Conservation (phyloP, 441 rosid species). For the Aquilaria agallochum region DNA sequence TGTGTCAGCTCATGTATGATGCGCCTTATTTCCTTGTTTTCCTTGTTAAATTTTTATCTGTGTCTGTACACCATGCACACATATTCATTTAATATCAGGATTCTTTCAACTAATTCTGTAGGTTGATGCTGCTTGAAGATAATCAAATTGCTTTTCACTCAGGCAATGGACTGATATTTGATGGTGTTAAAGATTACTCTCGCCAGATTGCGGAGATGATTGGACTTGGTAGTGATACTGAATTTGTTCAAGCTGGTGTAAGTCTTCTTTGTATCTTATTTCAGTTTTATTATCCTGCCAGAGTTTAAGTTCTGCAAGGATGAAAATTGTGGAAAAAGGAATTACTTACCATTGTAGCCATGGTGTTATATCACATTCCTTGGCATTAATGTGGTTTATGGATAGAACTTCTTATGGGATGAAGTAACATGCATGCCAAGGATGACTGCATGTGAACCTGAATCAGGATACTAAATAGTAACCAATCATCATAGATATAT, state of each 20-base stretch:
- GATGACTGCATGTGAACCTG: no score
- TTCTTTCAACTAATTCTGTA: conserved; percentile 13
- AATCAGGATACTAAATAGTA: no score
- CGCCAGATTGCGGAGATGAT: conserved; percentile 96
- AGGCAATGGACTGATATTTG: conserved; percentile 79
- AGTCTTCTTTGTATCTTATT: conserved; percentile 28
- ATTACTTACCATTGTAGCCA: neutral
- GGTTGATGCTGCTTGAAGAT: conserved; percentile 97
- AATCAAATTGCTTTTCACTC: conserved; percentile 98
- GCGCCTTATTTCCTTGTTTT: neutral
- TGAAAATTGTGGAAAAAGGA: neutral
- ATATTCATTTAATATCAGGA: conserved; percentile 3
- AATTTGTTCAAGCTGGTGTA: conserved; percentile 93
- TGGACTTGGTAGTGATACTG: conserved; percentile 87
- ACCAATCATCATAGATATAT: no score
- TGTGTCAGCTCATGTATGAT: neutral
- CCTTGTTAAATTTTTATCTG: conserved; percentile 4
- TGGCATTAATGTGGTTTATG: neutral
- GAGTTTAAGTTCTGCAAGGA: neutral
- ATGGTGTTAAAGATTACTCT: conserved; percentile 92
- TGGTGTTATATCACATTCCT: neutral
- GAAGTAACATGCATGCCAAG: no score
- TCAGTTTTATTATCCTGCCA: neutral
- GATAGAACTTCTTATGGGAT: no score
- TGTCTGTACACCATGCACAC: no score